Evolutionary conservation across 2,329 filamentous ascomycete species (phyloP), one percentile per base, ranked within the genome.

Genomic region (Fusarium mexicanum): DNA sequence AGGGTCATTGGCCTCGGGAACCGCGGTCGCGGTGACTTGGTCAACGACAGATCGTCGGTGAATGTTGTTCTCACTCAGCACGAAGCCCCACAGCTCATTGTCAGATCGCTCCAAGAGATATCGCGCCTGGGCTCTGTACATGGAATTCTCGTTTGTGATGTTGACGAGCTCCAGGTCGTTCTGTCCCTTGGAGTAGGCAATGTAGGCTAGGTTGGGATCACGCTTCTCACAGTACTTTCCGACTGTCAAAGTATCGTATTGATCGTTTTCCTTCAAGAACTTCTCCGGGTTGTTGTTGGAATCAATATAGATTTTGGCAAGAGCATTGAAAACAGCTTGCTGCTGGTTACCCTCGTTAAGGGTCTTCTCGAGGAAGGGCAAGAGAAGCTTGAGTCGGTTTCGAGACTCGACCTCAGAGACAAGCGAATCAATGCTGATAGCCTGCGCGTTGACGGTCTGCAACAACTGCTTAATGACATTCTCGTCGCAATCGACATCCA

Each of bases 181-280:
- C 84, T 98, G 94, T 26, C 96, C 96, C 87, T 99, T 99, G 78
- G 92, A 90, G 83, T 98, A 99, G 71, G 95, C 94, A 81, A 98
- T 98, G 84, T 93, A 98, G 7, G 94, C 96, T 62, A 99, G 87
- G 82, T 98, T 98, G 72, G 96, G 96, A 79, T 99, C 96, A 40
- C 96, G 93, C 90, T 98, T 98, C 87, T 98, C 96, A 82, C 96
- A 99, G 87, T 99, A 99, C 85, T 98, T 98, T 82, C 96, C 96
- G 63, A 99, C 94, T 31, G 88, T 90, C 46, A 98, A 87, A 8
- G 96, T 94, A 80, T 99, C 96, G 77, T 99, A 99, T 82, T 96
- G 91, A 79, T 98, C 94, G 81, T 99, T 99, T 85, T 98, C 94
- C 86, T 96, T 97, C 60, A 99, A 87, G 87, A 99, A 99, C 81